Conservation (phyloP, 176 grass and related monocot species). For the Oryza punctata region DNA sequence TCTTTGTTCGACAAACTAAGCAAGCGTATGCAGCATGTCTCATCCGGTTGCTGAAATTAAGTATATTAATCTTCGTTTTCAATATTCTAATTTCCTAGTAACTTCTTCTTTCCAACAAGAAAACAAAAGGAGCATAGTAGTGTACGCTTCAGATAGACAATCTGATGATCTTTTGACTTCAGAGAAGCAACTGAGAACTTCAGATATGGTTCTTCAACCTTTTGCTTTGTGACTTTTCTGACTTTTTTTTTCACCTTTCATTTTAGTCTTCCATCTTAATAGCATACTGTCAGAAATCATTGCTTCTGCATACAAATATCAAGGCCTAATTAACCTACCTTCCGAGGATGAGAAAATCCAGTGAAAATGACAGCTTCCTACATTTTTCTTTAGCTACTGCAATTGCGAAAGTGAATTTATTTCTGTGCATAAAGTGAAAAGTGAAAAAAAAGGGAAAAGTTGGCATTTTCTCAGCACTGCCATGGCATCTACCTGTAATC, state of each 20-base stretch:
- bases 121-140: background rate
- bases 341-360: background rate
- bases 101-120: background rate
- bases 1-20: background rate
- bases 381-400: background rate
- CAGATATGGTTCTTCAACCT: background rate
- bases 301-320: background rate
- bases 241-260: background rate
- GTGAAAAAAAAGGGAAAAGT: background rate
- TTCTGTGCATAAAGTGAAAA: slow-evolving; percentile 10
- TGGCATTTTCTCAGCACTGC: slow-evolving; percentile 17
- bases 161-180: background rate
- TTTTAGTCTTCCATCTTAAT: background rate
- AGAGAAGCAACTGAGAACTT: slow-evolving; percentile 9
- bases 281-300: background rate
- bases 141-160: background rate
- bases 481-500: background rate
- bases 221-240: background rate
- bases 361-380: slow-evolving; percentile 5
- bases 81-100: background rate
- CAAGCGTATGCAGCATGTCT: background rate
- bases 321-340: slow-evolving; percentile 8
- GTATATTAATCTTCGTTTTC: background rate
- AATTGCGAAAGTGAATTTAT: slow-evolving; percentile 1
- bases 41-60: background rate